phyloP scores from a whole-genome alignment of 2,329 filamentous ascomycete genomes.

The Colletotrichum gigasporum region DNA sequence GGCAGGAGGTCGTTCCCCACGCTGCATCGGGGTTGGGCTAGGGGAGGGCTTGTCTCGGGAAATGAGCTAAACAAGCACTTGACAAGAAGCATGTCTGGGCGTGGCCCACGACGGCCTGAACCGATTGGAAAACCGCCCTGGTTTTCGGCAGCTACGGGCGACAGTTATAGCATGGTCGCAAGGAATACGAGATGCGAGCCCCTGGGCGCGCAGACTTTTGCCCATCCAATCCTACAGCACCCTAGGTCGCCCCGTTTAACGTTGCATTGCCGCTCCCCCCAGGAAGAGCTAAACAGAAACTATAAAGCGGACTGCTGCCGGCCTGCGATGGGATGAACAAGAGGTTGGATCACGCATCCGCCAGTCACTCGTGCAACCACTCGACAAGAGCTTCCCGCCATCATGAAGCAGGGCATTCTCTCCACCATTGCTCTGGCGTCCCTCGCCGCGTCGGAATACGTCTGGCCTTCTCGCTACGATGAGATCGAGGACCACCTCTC shows the following conservation, averaged over 20 bases:
- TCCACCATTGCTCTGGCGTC: conserved; percentile 13
- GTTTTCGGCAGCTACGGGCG: neutral
- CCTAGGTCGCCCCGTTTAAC: conserved; percentile 16
- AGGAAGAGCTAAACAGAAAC: neutral
- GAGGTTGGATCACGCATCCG: neutral
- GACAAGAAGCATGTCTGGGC: conserved; percentile 17
- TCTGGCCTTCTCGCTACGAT: conserved; percentile 30
- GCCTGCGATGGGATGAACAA: neutral
- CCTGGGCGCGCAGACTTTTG: neutral
- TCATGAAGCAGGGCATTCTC: conserved; percentile 22
- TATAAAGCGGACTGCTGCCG: neutral
- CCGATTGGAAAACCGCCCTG: neutral
- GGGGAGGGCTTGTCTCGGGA: conserved; percentile 20
- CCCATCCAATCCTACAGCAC: conserved; percentile 8
- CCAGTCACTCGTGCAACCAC: neutral
- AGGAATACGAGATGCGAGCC: conserved; percentile 15
- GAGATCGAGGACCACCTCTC: conserved; percentile 31
- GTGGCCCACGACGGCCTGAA: conserved; percentile 5
- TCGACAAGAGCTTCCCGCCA: neutral
- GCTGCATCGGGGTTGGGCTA: neutral
- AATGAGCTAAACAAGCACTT: conserved; percentile 15
- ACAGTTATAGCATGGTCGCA: neutral
- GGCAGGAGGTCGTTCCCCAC: conserved; percentile 7
- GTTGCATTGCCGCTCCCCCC: conserved; percentile 1
- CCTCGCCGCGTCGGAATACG: conserved; percentile 7